A percentile compares a stretch with the other conserved stretches of the same genome.
phyloP scores from a whole-genome alignment of 768 basidiomycete genomes.

The Lactarius tabidus region DNA sequence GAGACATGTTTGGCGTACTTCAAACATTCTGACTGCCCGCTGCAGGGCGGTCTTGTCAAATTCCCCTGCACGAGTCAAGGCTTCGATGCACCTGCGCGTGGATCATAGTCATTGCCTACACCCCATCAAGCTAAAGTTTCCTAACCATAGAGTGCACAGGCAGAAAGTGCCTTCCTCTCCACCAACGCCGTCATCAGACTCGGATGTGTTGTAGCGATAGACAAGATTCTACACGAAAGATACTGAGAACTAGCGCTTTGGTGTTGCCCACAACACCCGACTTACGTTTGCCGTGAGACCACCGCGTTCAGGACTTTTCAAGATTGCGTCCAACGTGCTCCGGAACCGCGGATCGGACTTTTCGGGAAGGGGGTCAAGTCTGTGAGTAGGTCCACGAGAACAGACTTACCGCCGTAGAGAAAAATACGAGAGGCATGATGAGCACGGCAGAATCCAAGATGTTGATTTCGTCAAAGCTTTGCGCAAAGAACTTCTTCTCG shows the following conservation, averaged over 20 bases:
- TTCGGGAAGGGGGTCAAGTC: background rate
- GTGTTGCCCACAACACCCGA: constrained; percentile 8
- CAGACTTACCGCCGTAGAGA: constrained; percentile 67
- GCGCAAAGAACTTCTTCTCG: constrained; percentile 65
- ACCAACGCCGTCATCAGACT: constrained; percentile 90
- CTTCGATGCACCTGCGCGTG: constrained; percentile 71
- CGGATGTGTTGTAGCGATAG: constrained; percentile 83
- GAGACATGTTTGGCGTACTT: constrained; percentile 44
- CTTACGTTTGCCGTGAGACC: constrained; percentile 84
- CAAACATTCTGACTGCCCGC: constrained; percentile 82
- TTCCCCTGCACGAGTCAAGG: constrained; percentile 81
- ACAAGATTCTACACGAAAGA: constrained; percentile 60
- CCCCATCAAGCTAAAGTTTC: background rate
- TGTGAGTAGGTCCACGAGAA: background rate
- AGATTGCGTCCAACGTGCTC: constrained; percentile 74
- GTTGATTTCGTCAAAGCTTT: constrained; percentile 84
- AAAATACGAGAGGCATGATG: constrained; percentile 93
- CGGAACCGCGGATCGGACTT: constrained; percentile 88
- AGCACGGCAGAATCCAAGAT: constrained; percentile 84
- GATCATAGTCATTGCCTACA: background rate
- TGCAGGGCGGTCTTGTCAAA: constrained; percentile 63
- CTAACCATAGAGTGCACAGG: constrained; percentile 75
- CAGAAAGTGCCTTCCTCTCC: constrained; percentile 96
- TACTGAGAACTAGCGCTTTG: constrained; percentile 10
- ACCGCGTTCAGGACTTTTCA: constrained; percentile 85